These are phyloP conservation scores for Venturiaceae sp. DNA, from an alignment of 2,329 filamentous ascomycete genomes.

Conservation along the genomic window DNA sequence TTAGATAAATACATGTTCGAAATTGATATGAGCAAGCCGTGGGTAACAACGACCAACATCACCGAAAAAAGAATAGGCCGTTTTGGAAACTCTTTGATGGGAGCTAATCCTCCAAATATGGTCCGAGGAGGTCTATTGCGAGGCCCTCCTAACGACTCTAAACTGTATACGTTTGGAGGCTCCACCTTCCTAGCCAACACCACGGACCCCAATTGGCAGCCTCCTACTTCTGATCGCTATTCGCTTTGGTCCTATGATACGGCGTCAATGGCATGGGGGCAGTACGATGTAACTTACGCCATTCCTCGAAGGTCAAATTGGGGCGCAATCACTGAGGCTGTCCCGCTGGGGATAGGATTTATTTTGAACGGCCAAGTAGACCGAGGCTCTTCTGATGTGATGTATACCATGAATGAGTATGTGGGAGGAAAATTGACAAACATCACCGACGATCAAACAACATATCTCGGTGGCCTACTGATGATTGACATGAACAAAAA, in stretches of 20 bases:
- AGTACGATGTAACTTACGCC: constrained; percentile 3
- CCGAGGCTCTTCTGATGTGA: not conserved
- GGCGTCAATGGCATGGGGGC: constrained; percentile 13
- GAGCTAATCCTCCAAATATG: constrained; percentile 15
- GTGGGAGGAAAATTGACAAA: not conserved
- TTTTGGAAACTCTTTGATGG: constrained; percentile 14
- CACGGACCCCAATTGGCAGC: constrained; percentile 19
- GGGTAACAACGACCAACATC: constrained; percentile 20
- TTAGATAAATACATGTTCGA: constrained; percentile 8
- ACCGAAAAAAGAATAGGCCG: constrained; percentile 16
- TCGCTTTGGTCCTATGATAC: constrained; percentile 22
- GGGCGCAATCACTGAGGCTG: not conserved
- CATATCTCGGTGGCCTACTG: not conserved
- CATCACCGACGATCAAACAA: not conserved
- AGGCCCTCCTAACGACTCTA: constrained; percentile 14
- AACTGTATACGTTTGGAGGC: constrained; percentile 23
- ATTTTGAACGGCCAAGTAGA: not conserved
- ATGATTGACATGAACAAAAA: not conserved
- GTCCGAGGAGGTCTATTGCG: constrained; percentile 20
- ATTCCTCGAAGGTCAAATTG: constrained; percentile 7
- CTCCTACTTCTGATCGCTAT: constrained; percentile 16
- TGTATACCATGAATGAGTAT: not conserved
- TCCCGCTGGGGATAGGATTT: not conserved
- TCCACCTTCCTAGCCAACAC: constrained; percentile 19
- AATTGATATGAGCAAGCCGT: constrained; percentile 19